Conservation (phyloP, 2,329 filamentous ascomycete species). For the Fusarium sp. region DNA sequence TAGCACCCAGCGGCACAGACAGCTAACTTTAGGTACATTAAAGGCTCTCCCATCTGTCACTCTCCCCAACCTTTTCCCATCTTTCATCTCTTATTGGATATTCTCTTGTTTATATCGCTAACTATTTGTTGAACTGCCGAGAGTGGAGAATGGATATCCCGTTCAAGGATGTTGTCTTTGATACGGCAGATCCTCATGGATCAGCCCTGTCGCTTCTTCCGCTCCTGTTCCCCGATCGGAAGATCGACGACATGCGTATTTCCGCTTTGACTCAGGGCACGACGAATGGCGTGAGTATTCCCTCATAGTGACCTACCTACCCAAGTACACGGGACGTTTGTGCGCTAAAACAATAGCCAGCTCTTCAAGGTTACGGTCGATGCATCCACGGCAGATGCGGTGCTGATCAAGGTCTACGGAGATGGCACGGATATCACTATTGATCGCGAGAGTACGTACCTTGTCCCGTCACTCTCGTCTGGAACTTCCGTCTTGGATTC, state of each 20-base stretch:
- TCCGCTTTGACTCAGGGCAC: constrained; percentile 30
- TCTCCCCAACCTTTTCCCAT: neutral
- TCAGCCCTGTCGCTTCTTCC: constrained; percentile 18
- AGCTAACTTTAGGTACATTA: neutral
- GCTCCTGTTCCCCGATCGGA: constrained; percentile 17
- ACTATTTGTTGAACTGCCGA: neutral
- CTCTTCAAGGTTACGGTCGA: constrained; percentile 29
- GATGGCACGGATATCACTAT: constrained; percentile 37
- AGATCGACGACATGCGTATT: neutral
- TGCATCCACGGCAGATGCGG: neutral
- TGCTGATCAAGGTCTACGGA: constrained; percentile 35
- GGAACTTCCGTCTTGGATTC: neutral
- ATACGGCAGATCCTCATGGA: constrained; percentile 13
- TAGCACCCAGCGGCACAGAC: neutral
- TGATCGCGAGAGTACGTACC: constrained; percentile 31
- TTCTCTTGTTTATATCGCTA: neutral
- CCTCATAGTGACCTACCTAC: neutral
- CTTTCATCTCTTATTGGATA: neutral
- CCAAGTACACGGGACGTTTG: neutral
- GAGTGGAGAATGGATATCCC: constrained; percentile 23
- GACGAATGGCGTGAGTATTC: constrained; percentile 31
- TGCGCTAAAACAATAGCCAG: constrained; percentile 1
- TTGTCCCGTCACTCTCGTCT: neutral
- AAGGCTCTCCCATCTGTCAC: neutral
- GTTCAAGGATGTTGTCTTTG: constrained; percentile 21